These are phyloP conservation scores for Chlorella sp. DNA, from an alignment of 139 green algal genomes.

Conservation along the genomic window DNA sequence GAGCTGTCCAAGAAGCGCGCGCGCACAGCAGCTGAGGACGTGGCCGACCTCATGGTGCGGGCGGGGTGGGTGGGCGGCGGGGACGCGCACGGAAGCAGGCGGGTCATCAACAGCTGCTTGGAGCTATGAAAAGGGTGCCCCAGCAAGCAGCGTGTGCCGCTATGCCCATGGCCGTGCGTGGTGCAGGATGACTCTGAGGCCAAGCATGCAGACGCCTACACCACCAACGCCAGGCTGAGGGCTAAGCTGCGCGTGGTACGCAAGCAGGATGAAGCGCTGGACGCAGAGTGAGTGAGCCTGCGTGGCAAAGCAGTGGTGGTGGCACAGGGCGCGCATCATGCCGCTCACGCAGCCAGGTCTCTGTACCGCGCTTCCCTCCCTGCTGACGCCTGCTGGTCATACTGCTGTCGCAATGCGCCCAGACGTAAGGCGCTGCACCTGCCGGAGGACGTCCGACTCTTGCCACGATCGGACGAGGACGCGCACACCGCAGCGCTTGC, in stretches of 20 bases:
- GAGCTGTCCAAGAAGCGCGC: slow-evolving; percentile 24
- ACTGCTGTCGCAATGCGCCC: not conserved
- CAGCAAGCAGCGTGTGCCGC: not conserved
- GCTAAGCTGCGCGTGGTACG: slow-evolving; percentile 23
- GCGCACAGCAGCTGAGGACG: slow-evolving; percentile 8
- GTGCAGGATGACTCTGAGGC: slow-evolving; percentile 21
- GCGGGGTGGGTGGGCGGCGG: not conserved
- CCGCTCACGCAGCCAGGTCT: not conserved
- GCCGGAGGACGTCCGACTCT: slow-evolving; percentile 31
- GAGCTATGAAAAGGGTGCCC: not conserved
- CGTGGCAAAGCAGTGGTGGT: not conserved
- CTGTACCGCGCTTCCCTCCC: not conserved
- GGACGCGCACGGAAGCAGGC: not conserved
- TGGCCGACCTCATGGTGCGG: slow-evolving; percentile 17
- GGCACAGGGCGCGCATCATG: not conserved
- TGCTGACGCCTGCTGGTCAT: not conserved
- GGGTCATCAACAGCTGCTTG: not conserved
- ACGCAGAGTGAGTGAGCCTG: slow-evolving; percentile 1
- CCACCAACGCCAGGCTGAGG: slow-evolving; percentile 49
- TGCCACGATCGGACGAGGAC: slow-evolving; percentile 10
- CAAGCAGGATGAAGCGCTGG: slow-evolving; percentile 18
- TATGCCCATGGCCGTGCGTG: not conserved
- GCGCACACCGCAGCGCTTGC: slow-evolving; percentile 3
- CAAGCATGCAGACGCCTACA: slow-evolving; percentile 37
- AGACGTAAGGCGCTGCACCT: slow-evolving; percentile 54